Percentiles rank a stretch among this genome's conserved stretches.
Evolutionary conservation across 192 early-diverging fungal species (phyloP).

Genomic region (Rhizophagus clarus): DNA sequence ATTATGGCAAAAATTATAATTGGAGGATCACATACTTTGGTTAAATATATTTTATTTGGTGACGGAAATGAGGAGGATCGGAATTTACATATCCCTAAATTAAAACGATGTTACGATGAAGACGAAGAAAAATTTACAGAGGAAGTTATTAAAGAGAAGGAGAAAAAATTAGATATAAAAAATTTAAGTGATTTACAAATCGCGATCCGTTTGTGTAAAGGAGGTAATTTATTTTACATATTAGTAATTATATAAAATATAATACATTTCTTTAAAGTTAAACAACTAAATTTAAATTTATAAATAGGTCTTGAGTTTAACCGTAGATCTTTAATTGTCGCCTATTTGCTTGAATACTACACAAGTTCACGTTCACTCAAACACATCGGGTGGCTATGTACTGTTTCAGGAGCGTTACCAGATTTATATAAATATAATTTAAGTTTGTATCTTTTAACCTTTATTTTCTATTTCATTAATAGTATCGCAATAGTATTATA

Average conservation of each 20-base stretch:
- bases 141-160: neutral
- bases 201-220: neutral
- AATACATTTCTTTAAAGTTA: too few relatives aligned
- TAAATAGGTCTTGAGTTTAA: neutral
- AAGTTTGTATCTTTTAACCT: too few relatives aligned
- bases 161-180: neutral
- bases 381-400: neutral
- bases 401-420: neutral
- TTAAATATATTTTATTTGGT: conserved; percentile 4
- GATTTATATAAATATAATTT: neutral
- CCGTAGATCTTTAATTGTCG: neutral
- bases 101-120: neutral
- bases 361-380: neutral
- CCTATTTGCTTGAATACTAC: neutral
- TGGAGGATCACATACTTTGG: neutral
- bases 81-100: neutral
- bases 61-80: neutral
- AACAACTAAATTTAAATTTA: too few relatives aligned
- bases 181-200: neutral
- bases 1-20: neutral
- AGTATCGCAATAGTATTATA: too few relatives aligned
- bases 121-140: neutral
- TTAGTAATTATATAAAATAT: neutral
- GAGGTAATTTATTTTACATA: neutral
- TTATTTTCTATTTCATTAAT: too few relatives aligned